A percentile compares a stretch with the other conserved stretches of the same genome.
Conservation (phyloP, 768 basidiomycete genomes). For the Candolleomyces eurysporus region DNA sequence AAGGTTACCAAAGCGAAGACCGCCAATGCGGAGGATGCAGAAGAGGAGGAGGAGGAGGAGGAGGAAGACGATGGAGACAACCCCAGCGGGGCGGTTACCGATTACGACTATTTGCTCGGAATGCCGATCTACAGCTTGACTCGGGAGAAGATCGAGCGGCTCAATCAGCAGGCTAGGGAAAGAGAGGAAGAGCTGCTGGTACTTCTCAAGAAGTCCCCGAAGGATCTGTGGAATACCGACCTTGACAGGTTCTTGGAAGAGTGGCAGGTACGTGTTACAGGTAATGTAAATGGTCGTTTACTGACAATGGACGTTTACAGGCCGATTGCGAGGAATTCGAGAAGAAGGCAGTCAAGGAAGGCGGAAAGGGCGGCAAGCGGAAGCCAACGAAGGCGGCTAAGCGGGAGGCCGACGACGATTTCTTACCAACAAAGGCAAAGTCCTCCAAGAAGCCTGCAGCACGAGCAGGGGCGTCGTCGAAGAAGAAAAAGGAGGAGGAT, state of each 20-base stretch:
- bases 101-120: slow-evolving; percentile 91
- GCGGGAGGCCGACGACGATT: slow-evolving; percentile 42
- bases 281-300: not conserved
- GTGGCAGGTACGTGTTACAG: slow-evolving; percentile 68
- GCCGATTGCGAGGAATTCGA: slow-evolving; percentile 48
- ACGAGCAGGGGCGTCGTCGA: slow-evolving; percentile 15
- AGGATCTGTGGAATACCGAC: slow-evolving; percentile 87
- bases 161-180: slow-evolving; percentile 72
- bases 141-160: slow-evolving; percentile 89
- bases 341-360: slow-evolving; percentile 31
- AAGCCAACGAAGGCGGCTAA: slow-evolving; percentile 38
- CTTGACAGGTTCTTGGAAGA: slow-evolving; percentile 78
- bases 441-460: slow-evolving; percentile 22
- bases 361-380: slow-evolving; percentile 44
- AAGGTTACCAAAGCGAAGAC: slow-evolving; percentile 70
- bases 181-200: slow-evolving; percentile 81
- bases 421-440: slow-evolving; percentile 50
- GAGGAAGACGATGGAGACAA: slow-evolving; percentile 34
- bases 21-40: slow-evolving; percentile 47
- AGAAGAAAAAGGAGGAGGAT: slow-evolving; percentile 14
- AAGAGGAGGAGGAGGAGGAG: slow-evolving; percentile 53
- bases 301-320: slow-evolving; percentile 21
- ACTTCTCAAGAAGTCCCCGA: slow-evolving; percentile 76
- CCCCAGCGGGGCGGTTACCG: slow-evolving; percentile 38
- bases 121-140: slow-evolving; percentile 98